phyloP scores from a whole-genome alignment of 495 filamentous ascomycete genomes.

The Aspergillus indologenus region DNA sequence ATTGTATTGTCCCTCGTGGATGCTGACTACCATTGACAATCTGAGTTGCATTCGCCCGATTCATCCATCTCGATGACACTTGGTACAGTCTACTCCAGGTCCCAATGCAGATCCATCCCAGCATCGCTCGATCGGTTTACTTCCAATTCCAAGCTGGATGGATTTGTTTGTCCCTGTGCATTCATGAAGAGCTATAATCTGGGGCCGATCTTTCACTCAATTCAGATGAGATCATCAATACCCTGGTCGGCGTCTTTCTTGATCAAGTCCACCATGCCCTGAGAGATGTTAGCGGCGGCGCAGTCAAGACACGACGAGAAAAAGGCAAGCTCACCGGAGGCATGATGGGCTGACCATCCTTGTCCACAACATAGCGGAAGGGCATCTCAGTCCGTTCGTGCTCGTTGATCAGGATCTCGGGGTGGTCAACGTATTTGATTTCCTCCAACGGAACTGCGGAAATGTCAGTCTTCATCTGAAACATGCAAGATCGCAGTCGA shows the following conservation, averaged over 20 bases:
- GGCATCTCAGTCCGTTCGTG: conserved; percentile 96
- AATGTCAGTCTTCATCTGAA: conserved; percentile 14
- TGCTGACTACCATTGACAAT: neutral
- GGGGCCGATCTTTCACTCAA: neutral
- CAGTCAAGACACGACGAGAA: neutral
- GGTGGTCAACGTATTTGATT: conserved; percentile 79
- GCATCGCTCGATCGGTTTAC: no score
- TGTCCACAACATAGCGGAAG: conserved; percentile 84
- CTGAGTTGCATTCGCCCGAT: no score
- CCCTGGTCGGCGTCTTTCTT: conserved; percentile 90
- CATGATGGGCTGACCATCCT: conserved; percentile 79
- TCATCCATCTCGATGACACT: no score
- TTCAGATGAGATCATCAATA: conserved; percentile 79
- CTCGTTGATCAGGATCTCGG: conserved; percentile 83
- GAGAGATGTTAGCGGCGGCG: neutral
- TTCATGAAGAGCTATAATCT: neutral
- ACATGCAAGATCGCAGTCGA: neutral
- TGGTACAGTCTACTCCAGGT: no score
- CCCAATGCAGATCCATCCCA: no score
- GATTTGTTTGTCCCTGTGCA: neutral
- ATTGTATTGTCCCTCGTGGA: neutral
- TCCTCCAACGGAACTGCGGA: conserved; percentile 64
- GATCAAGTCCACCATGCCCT: conserved; percentile 95
- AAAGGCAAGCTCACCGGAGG: conserved; percentile 60
- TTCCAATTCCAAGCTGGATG: neutral